A percentile compares a stretch with the other conserved stretches of the same genome.
Evolutionary conservation across 371 early-diverging fungal species (phyloP).

Genomic region (Mortierella sp.): DNA sequence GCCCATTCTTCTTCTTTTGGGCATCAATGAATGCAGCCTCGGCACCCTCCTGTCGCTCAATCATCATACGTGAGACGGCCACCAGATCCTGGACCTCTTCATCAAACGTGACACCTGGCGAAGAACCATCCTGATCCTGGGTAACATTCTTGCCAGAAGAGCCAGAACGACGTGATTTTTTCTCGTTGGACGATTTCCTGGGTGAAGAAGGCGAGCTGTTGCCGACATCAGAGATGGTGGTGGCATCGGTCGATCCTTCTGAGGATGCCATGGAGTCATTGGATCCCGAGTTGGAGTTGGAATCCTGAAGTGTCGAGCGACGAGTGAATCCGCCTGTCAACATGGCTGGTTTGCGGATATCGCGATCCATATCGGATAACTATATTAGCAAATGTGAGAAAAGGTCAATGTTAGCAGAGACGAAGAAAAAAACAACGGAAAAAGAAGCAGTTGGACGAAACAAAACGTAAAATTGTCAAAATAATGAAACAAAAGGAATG

Average conservation of each 20-base stretch:
- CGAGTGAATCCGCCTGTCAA: slow-evolving; percentile 37
- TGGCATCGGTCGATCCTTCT: slow-evolving; percentile 28
- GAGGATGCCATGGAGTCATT: slow-evolving; percentile 38
- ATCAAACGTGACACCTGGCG: slow-evolving; percentile 44
- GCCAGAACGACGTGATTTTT: not conserved
- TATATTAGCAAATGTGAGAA: slow-evolving; percentile 53
- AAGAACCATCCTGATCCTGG: slow-evolving; percentile 24
- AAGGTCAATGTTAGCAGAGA: not conserved
- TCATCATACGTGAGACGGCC: slow-evolving; percentile 31
- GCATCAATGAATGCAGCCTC: slow-evolving; percentile 6
- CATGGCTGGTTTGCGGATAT: slow-evolving; percentile 68
- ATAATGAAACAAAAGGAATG: not conserved
- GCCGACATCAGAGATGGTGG: slow-evolving; percentile 30
- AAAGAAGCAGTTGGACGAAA: not conserved
- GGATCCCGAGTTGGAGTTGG: slow-evolving; percentile 48
- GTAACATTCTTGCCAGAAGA: slow-evolving; percentile 20
- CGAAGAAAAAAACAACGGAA: not conserved
- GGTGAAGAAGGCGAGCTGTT: not conserved
- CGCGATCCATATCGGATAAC: slow-evolving; percentile 69
- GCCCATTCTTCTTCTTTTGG: slow-evolving; percentile 4
- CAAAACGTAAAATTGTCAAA: not conserved
- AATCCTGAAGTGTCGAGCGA: slow-evolving; percentile 29
- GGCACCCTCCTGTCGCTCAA: slow-evolving; percentile 23
- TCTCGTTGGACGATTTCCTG: not conserved
- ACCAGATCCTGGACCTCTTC: slow-evolving; percentile 49